phyloP scores from a whole-genome alignment of 306 rosid genomes.

The Acacia crassicarpa region DNA sequence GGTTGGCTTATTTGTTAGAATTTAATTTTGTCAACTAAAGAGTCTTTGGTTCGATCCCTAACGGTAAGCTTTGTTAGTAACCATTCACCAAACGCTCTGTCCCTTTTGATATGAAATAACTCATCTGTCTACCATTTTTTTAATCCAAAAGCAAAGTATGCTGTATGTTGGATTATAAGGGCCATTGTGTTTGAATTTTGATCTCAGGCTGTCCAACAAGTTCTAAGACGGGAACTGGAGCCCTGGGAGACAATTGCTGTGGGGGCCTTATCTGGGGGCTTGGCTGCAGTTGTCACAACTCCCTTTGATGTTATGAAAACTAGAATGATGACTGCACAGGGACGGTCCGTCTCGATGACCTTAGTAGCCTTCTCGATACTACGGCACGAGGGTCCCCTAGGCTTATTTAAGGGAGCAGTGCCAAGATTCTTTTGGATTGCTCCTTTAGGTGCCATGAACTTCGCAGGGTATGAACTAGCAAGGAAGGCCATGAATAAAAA shows the following conservation, averaged over 20 bases:
- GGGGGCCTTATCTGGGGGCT: slow-evolving; percentile 96
- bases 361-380: slow-evolving; percentile 74
- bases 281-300: slow-evolving; percentile 92
- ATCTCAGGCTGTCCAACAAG: slow-evolving; percentile 64
- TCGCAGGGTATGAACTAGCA: slow-evolving; percentile 95
- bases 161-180: background rate
- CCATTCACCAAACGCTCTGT: background rate
- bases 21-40: background rate
- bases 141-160: background rate
- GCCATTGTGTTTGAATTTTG: slow-evolving; percentile 16
- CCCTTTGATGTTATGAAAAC: slow-evolving; percentile 99
- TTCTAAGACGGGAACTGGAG: slow-evolving; percentile 80
- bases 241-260: slow-evolving; percentile 95
- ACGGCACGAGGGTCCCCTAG: slow-evolving; percentile 85
- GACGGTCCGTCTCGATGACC: slow-evolving; percentile 82
- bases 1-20: background rate
- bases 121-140: background rate
- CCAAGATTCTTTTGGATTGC: slow-evolving; percentile 99
- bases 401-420: slow-evolving; percentile 90
- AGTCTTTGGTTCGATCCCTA: background rate
- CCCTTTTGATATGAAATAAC: background rate
- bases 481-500: slow-evolving; percentile 92
- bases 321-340: slow-evolving; percentile 95
- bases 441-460: slow-evolving; percentile 98
- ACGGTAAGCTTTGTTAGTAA: background rate